phyloP scores from a whole-genome alignment of 192 early-diverging fungal genomes.

The Phlyctochytrium planicorne region DNA sequence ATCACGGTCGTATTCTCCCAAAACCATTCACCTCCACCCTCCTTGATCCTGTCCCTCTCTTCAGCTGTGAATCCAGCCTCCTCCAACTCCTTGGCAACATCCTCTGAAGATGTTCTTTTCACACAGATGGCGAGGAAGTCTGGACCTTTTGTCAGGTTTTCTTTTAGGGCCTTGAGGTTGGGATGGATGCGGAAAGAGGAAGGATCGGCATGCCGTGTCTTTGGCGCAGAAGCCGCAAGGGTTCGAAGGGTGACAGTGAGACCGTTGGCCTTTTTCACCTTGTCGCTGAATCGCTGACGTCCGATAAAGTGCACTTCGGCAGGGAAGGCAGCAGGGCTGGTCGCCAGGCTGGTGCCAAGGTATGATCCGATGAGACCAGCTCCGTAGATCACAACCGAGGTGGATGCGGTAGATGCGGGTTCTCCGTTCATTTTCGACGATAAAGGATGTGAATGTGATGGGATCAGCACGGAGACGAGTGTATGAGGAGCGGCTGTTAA shows the following conservation, averaged over 20 bases:
- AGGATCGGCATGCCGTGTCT: neutral
- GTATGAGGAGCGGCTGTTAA: too few species aligned
- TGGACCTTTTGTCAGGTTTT: neutral
- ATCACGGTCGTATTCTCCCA: conserved; percentile 17
- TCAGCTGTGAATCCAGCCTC: conserved; percentile 9
- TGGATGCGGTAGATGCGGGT: too few species aligned
- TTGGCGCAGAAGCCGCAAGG: conserved; percentile 8
- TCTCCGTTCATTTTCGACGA: too few species aligned
- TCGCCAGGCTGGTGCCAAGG: conserved; percentile 31
- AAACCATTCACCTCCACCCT: conserved; percentile 8
- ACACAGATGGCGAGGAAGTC: conserved; percentile 29
- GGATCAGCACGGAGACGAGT: too few species aligned
- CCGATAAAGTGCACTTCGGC: conserved; percentile 9
- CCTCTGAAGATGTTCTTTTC: conserved; percentile 17
- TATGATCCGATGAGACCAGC: conserved; percentile 42
- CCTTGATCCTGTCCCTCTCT: conserved; percentile 17
- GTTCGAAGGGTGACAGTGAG: neutral
- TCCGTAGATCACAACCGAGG: conserved; percentile 35
- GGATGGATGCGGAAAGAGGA: neutral
- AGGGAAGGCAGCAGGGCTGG: conserved; percentile 15
- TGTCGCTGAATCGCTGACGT: conserved; percentile 5
- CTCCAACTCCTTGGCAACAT: conserved; percentile 20
- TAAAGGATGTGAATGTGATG: too few species aligned
- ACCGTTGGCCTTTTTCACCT: conserved; percentile 13
- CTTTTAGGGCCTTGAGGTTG: conserved; percentile 6